These are phyloP conservation scores for Saccharomycopsis sp. DNA, from an alignment of 805 yeast species.

Conservation along the genomic window DNA sequence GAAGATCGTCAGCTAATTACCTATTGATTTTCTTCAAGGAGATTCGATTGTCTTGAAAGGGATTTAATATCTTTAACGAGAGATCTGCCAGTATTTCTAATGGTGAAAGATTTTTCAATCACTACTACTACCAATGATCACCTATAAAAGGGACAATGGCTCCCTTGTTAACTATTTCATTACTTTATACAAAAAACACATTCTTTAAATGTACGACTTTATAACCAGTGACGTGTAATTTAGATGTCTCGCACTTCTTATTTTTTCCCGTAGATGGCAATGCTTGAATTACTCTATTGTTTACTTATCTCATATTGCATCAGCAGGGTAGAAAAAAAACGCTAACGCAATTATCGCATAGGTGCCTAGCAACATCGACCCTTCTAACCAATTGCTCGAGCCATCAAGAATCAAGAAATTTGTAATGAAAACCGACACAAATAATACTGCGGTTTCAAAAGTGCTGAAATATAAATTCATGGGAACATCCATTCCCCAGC, in stretches of 20 bases:
- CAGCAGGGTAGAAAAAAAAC: slow-evolving; percentile 78
- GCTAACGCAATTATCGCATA: slow-evolving; percentile 84
- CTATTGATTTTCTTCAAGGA: no score
- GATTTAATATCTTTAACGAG: no score
- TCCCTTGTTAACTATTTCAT: no score
- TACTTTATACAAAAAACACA: no score
- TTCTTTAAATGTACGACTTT: no score
- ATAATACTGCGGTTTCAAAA: slow-evolving; percentile 88
- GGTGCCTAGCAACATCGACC: slow-evolving; percentile 83
- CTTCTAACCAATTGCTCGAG: slow-evolving; percentile 95
- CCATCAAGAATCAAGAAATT: slow-evolving; percentile 89
- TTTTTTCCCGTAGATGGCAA: not conserved
- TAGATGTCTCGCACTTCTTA: not conserved
- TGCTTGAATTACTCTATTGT: not conserved
- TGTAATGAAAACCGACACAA: slow-evolving; percentile 81
- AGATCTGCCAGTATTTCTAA: no score
- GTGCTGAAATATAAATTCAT: slow-evolving; percentile 90
- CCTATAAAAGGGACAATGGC: no score
- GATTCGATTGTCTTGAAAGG: no score
- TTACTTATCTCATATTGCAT: slow-evolving; percentile 2
- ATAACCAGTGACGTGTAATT: not conserved
- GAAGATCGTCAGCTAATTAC: no score
- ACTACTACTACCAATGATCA: no score
- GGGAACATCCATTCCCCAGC: slow-evolving; percentile 89
- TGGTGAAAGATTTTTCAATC: no score